phyloP scores from a whole-genome alignment of 306 rosid species.

The Glycine tomentella region DNA sequence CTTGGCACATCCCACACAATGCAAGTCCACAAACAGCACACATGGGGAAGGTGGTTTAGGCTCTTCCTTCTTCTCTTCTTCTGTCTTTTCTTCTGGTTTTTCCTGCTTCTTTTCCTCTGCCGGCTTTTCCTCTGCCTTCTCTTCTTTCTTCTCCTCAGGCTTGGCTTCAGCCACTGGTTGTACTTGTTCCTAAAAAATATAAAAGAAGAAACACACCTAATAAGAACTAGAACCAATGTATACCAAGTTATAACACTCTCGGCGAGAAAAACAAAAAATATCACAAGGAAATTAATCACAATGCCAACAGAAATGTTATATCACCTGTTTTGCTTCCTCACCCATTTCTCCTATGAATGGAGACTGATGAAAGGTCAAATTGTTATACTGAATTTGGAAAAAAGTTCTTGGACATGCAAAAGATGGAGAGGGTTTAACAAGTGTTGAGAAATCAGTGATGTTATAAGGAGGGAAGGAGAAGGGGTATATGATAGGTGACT shows the following conservation, averaged over 20 bases:
- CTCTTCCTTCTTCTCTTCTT: constrained; percentile 68
- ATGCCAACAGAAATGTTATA: constrained; percentile 32
- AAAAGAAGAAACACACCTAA: neutral
- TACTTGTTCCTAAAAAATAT: constrained; percentile 44
- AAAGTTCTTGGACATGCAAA: constrained; percentile 5
- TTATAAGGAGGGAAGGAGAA: constrained; percentile 50
- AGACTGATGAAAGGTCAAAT: constrained; percentile 31
- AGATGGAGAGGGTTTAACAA: constrained; percentile 23
- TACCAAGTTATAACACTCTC: neutral
- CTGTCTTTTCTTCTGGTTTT: constrained; percentile 46
- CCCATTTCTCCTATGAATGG: constrained; percentile 62
- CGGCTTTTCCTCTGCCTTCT: constrained; percentile 41
- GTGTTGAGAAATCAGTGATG: constrained; percentile 29
- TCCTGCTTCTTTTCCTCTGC: constrained; percentile 49
- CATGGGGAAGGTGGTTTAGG: constrained; percentile 78
- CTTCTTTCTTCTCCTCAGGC: constrained; percentile 56
- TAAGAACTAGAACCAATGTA: constrained; percentile 1
- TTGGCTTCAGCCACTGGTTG: constrained; percentile 53
- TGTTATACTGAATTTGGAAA: constrained; percentile 31
- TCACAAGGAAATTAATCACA: constrained; percentile 19
- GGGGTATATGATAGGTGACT: constrained; percentile 7
- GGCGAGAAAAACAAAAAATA: neutral
- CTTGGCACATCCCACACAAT: constrained; percentile 94
- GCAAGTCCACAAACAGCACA: constrained; percentile 83
- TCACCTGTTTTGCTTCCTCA: constrained; percentile 76